Percentiles rank a stretch among this genome's conserved stretches.
Evolutionary conservation across 768 basidiomycete genomes (phyloP).

Genomic region (Russula virescens): DNA sequence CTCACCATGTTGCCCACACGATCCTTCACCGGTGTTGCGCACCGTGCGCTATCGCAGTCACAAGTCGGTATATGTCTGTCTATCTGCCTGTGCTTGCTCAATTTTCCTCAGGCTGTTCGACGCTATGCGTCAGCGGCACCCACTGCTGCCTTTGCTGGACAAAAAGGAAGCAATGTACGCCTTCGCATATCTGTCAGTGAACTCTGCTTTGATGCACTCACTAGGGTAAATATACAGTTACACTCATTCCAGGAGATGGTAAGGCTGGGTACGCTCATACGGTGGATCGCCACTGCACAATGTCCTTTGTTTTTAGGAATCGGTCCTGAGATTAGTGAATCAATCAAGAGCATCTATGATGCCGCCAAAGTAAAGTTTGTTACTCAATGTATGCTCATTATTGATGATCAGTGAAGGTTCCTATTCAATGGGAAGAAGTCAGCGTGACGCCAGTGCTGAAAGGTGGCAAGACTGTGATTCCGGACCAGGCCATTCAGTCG

Average conservation of each 20-base stretch:
- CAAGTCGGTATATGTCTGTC: constrained; percentile 38
- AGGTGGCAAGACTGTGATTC: constrained; percentile 95
- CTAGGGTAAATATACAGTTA: constrained; percentile 95
- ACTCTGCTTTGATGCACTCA: constrained; percentile 1
- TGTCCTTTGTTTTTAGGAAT: constrained; percentile 57
- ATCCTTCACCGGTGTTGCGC: constrained; percentile 50
- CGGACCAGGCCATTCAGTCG: constrained; percentile 82
- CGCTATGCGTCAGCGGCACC: constrained; percentile 69
- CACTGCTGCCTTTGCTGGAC: constrained; percentile 84
- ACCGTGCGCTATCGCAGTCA: constrained; percentile 43
- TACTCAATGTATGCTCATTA: not conserved
- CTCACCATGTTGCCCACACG: constrained; percentile 53
- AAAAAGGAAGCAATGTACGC: constrained; percentile 82
- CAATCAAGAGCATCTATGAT: constrained; percentile 88
- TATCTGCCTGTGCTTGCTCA: constrained; percentile 11
- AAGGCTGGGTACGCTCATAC: constrained; percentile 27
- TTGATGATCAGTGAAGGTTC: constrained; percentile 52
- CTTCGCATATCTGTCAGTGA: not conserved
- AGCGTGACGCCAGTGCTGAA: constrained; percentile 91
- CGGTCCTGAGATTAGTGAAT: constrained; percentile 96
- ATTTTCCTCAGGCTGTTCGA: constrained; percentile 42
- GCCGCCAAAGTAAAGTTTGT: constrained; percentile 63
- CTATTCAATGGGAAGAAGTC: constrained; percentile 99
- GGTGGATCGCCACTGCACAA: constrained; percentile 21
- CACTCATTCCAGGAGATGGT: constrained; percentile 97